A percentile compares a stretch with the other conserved stretches of the same genome.
These are phyloP conservation scores for Calonectria henricotiae DNA, from an alignment of 2,329 filamentous ascomycete genomes.

Conservation along the genomic window DNA sequence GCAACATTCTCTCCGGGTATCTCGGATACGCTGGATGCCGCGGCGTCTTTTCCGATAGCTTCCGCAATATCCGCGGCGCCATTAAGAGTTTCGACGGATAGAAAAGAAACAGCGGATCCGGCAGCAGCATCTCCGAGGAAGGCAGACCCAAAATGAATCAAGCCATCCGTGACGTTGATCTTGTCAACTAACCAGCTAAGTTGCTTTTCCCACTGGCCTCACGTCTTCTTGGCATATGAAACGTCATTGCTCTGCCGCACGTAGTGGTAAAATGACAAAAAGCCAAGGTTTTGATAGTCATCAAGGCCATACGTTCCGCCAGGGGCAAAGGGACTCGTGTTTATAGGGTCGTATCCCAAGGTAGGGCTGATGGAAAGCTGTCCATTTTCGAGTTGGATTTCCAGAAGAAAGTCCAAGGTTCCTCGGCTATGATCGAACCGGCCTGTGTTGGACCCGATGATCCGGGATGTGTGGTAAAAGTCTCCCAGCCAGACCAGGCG, in stretches of 20 bases:
- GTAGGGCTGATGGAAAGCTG: constrained; percentile 19
- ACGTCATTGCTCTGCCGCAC: constrained; percentile 23
- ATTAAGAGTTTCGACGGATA: constrained; percentile 4
- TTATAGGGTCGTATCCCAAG: constrained; percentile 27
- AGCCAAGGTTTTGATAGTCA: constrained; percentile 23
- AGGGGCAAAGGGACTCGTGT: not conserved
- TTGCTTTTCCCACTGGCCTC: constrained; percentile 25
- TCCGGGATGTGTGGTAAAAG: constrained; percentile 28
- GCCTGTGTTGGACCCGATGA: constrained; percentile 25
- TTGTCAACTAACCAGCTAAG: constrained; percentile 23
- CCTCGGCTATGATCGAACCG: constrained; percentile 4
- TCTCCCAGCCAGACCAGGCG: constrained; percentile 27
- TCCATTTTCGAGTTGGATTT: constrained; percentile 15
- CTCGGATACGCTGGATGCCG: constrained; percentile 64
- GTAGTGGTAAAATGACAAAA: constrained; percentile 27
- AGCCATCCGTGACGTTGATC: constrained; percentile 27
- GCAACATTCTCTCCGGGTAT: constrained; percentile 71
- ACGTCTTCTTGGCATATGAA: constrained; percentile 9
- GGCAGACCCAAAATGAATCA: constrained; percentile 19
- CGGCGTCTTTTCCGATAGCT: not conserved
- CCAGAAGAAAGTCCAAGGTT: constrained; percentile 13
- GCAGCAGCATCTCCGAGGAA: constrained; percentile 22
- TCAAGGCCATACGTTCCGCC: constrained; percentile 13
- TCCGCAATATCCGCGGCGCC: constrained; percentile 8
- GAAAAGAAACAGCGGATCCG: constrained; percentile 21